These are phyloP conservation scores for Scenedesmus sp. DNA, from an alignment of 163 green algal genomes.

Conservation along the genomic window DNA sequence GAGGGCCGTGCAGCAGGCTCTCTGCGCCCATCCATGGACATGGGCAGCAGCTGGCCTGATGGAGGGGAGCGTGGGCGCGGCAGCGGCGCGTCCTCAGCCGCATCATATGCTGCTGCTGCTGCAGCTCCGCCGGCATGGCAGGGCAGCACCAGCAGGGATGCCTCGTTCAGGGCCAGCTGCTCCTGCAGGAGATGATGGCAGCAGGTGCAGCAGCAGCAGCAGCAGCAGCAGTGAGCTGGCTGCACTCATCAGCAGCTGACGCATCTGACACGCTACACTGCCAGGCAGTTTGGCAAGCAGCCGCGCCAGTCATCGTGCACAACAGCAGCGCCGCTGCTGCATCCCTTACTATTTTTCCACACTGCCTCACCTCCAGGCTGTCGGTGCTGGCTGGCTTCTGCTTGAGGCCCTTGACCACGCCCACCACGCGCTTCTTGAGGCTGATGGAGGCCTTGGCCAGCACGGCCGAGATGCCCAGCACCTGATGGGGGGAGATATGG, in stretches of 20 bases:
- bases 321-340: not conserved
- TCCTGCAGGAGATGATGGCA: not conserved
- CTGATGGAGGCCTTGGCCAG: not conserved
- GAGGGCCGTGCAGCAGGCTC: not conserved
- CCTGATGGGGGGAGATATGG: not conserved
- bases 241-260: no score
- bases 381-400: slow-evolving; percentile 27
- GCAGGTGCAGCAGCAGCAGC: not conserved
- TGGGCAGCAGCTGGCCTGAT: not conserved
- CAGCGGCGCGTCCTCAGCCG: not conserved
- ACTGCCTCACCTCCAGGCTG: slow-evolving; percentile 12
- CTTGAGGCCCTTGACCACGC: slow-evolving; percentile 33
- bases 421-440: slow-evolving; percentile 25
- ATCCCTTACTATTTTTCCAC: no score
- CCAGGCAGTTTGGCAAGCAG: not conserved
- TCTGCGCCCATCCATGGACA: not conserved
- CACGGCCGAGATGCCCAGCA: not conserved
- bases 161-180: not conserved
- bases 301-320: not conserved
- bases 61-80: not conserved
- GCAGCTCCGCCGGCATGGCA: not conserved
- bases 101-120: slow-evolving; percentile 8
- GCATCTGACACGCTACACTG: no score
- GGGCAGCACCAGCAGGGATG: not conserved
- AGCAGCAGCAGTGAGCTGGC: no score